Percentiles rank a stretch among this genome's conserved stretches.
Evolutionary conservation across 306 rosid genomes (phyloP).

Genomic region (Prunus salicina): DNA sequence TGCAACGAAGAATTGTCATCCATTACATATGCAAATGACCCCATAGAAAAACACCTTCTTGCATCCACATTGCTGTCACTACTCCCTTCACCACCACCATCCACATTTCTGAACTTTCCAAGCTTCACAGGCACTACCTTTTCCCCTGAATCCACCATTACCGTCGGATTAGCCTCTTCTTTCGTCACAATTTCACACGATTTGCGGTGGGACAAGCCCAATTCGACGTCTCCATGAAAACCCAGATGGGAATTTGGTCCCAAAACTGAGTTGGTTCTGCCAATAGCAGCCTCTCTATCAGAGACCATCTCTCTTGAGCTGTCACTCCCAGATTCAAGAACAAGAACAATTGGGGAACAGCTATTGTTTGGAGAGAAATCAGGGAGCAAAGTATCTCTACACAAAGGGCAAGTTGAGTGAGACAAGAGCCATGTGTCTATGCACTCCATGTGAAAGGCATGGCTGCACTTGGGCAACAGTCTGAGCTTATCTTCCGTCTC

Average conservation of each 20-base stretch:
- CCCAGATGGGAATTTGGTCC: slow-evolving; percentile 42
- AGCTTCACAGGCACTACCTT: slow-evolving; percentile 74
- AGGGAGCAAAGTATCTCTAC: slow-evolving; percentile 71
- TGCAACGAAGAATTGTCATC: slow-evolving; percentile 64
- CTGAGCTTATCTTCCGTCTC: slow-evolving; percentile 84
- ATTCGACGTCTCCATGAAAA: slow-evolving; percentile 32
- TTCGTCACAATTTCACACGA: slow-evolving; percentile 36
- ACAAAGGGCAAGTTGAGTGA: slow-evolving; percentile 93
- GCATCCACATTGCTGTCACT: slow-evolving; percentile 49
- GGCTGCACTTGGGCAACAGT: slow-evolving; percentile 87
- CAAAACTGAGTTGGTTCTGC: slow-evolving; percentile 48
- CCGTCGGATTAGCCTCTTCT: slow-evolving; percentile 22
- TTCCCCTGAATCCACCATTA: slow-evolving; percentile 31
- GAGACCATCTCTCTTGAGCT: slow-evolving; percentile 66
- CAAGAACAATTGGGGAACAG: slow-evolving; percentile 67
- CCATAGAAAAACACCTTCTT: slow-evolving; percentile 96
- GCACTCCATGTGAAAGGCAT: slow-evolving; percentile 90
- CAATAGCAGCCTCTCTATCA: slow-evolving; percentile 42
- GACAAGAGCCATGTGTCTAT: slow-evolving; percentile 96
- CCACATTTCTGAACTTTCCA: slow-evolving; percentile 78
- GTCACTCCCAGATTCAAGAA: slow-evolving; percentile 88
- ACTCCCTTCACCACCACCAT: slow-evolving; percentile 46
- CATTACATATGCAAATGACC: slow-evolving; percentile 82
- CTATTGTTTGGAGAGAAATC: slow-evolving; percentile 44
- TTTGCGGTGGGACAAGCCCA: slow-evolving; percentile 36